Evolutionary conservation across 805 yeast species (phyloP), one percentile per base, ranked within the genome.

Genomic region (Candida pini): DNA sequence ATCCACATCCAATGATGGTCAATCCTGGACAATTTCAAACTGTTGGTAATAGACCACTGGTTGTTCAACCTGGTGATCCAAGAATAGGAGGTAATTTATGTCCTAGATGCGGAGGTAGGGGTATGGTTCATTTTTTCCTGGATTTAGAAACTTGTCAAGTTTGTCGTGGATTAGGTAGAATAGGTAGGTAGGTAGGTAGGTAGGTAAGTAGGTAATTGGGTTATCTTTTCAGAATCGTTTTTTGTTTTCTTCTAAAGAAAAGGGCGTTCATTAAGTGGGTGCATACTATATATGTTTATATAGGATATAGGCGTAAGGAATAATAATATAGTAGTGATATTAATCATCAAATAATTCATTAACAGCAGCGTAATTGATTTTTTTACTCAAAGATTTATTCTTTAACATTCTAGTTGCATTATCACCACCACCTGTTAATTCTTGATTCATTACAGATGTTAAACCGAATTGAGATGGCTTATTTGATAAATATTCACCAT

Each of bases 311-410:
- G 9, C 9, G 7, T 20, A 20, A 20, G 7, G 9, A n/a, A n/a
- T n/a, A n/a, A n/a, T n/a, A 18, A 28, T 9, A 28, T 6, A 12
- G 23, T 3, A 28, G 19, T n/a, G 13, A 13, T 5, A 12, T 17
- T 23, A 33, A 40, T 56, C 60, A 26, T 54, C 56, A 30, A 62
- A 70, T 44, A 73, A 55, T 40, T 69, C 75, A 43, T 78, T 80
- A 35, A 90, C 73, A 4, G 90, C 88, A 31, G 73, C 78, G 57
- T 92, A 92, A 58, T 92, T 92, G 58, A 92, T 83, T 66, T 92
- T 92, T 62, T 81, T 83, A 18, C 96, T 85, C 45, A 81, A 78
- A 6, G 83, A 68, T 51, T 85, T 80, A 58, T 79, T 82, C 44
- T 76, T 73, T 26, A 90, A 55, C 83, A 87, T 78, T 36, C 69